phyloP scores from a whole-genome alignment of 2,329 filamentous ascomycete species.

The Rutstroemia sydowiana region DNA sequence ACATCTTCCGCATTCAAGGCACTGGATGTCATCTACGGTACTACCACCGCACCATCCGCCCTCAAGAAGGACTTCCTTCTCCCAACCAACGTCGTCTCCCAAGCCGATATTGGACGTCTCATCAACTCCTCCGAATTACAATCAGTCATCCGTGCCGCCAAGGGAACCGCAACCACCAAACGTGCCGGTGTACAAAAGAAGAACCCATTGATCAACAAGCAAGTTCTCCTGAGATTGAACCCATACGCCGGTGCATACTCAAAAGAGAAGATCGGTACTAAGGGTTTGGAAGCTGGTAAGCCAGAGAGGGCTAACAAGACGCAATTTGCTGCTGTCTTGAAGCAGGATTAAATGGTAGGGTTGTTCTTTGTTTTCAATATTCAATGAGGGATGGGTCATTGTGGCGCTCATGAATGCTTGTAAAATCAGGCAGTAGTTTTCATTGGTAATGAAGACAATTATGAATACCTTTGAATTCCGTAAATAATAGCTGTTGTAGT shows the following conservation, averaged over 20 bases:
- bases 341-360: slow-evolving; percentile 40
- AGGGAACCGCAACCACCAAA: slow-evolving; percentile 86
- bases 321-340: slow-evolving; percentile 36
- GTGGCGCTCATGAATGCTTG: slow-evolving; percentile 11
- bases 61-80: slow-evolving; percentile 99
- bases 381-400: slow-evolving; percentile 12
- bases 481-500: neutral
- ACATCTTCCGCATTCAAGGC: slow-evolving; percentile 94
- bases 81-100: slow-evolving; percentile 82
- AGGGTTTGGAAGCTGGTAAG: slow-evolving; percentile 57
- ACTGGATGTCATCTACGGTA: slow-evolving; percentile 94
- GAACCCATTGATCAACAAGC: slow-evolving; percentile 99
- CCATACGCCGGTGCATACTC: slow-evolving; percentile 89
- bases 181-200: slow-evolving; percentile 94
- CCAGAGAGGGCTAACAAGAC: slow-evolving; percentile 35
- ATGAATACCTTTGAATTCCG: slow-evolving; percentile 6
- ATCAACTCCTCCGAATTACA: slow-evolving; percentile 99
- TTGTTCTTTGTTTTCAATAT: slow-evolving; percentile 15
- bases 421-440: slow-evolving; percentile 5
- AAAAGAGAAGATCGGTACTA: slow-evolving; percentile 74
- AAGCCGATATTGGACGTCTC: slow-evolving; percentile 92
- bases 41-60: slow-evolving; percentile 78
- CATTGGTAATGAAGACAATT: slow-evolving; percentile 8
- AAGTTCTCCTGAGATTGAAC: slow-evolving; percentile 97
- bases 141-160: slow-evolving; percentile 85